A percentile compares a stretch with the other conserved stretches of the same genome.
phyloP scores from a whole-genome alignment of 108 stramenopile species.

The Discostella stelligeroides region DNA sequence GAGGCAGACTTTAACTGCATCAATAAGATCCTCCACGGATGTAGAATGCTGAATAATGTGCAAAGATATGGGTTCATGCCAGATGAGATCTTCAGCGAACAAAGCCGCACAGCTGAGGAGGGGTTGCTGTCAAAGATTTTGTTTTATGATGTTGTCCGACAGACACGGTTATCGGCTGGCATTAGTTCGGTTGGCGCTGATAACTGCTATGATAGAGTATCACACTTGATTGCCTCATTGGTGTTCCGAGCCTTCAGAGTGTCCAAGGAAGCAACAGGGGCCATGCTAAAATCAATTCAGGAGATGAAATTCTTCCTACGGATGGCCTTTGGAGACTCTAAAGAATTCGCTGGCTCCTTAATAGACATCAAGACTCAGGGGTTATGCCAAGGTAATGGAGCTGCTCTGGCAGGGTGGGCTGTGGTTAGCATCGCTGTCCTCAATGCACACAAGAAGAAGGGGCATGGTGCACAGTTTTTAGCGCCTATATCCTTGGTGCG shows the following conservation, averaged over 20 bases:
- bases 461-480: too few relatives aligned
- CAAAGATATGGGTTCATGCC: conserved; percentile 13
- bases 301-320: neutral
- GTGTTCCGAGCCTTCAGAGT: neutral
- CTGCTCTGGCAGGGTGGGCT: neutral
- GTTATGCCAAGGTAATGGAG: conserved; percentile 5
- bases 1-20: too few relatives aligned
- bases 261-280: too few relatives aligned
- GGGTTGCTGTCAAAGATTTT: conserved; percentile 14
- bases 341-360: neutral
- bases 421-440: neutral
- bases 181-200: neutral
- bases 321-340: too few relatives aligned
- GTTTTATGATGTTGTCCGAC: too few relatives aligned
- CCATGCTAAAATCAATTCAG: neutral
- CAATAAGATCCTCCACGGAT: conserved; percentile 19
- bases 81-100: conserved; percentile 29
- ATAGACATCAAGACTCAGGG: neutral
- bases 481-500: neutral
- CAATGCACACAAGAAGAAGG: too few relatives aligned
- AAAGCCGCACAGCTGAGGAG: conserved; percentile 7
- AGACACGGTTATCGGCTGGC: neutral
- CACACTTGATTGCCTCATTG: conserved; percentile 8
- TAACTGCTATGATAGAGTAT: neutral
- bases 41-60: conserved; percentile 16